Evolutionary conservation across 2,329 filamentous ascomycete species (phyloP), one percentile per base, ranked within the genome.

Genomic region (Scleromitrula shiraiana): DNA sequence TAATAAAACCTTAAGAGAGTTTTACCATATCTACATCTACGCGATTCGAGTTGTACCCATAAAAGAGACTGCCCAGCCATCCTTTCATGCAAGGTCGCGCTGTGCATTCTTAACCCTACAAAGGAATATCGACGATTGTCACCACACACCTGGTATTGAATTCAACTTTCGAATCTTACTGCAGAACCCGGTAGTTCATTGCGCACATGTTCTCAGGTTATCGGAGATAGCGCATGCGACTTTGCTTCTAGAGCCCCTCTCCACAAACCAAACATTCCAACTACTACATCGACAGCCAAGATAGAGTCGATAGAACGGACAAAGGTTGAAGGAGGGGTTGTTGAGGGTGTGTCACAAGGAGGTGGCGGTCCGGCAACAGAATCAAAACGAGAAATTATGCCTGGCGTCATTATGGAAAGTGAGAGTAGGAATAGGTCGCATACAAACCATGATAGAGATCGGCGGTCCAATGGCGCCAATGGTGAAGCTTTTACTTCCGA

Each of bases 401-500:
- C 75, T 54, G 72, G 74, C 59, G 68, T 76, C 67, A 72, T 69
- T 58, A 78, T 77, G 74, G 74, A 78, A 56, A 71, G 72, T 66
- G 73, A 73, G 64, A 67, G 65, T 61, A 70, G 71, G 61, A 74
- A 74, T 61, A 73, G 73, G 56, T 67, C 68, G 60, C 74, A 70
- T 62, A 73, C 72, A 58, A 75, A 79, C 61, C 73, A 79, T 64
- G 73, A 78, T 60, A 73, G 73, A 70, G 68, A 73, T 53, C 50
- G 60, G 38, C 65, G 64, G 53, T 56, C 62, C 45, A 75, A 75
- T 55, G 72, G 69, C 35, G 55, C 68, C 54, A 71, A 73, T 58
- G 71, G 70, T 33, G 58, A 56, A 46, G 56, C 59, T 29, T 55
- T 58, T 41, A 61, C 56, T 17, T 52, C 58, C 12, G 65, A 67